A percentile compares a stretch with the other conserved stretches of the same genome.
These are phyloP conservation scores for Stephania yunnanensis DNA, from an alignment of 164 flowering plant genomes.

Conservation along the genomic window DNA sequence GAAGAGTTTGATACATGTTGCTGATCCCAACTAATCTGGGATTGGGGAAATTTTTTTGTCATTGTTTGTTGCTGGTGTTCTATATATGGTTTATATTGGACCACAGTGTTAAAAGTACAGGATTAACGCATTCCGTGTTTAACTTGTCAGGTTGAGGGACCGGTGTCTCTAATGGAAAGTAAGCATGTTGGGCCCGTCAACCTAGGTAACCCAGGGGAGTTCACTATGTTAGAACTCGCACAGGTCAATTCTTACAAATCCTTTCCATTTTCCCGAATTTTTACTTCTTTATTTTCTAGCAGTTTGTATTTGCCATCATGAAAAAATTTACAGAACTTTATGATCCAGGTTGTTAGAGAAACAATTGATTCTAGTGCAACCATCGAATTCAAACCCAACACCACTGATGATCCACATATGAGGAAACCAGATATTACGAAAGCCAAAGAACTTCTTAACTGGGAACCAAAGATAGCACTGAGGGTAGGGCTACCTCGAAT, in stretches of 20 bases:
- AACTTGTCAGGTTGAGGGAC: conserved; percentile 64
- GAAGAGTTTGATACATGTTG: too few relatives aligned
- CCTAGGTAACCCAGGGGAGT: conserved; percentile 92
- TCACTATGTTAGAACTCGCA: conserved; percentile 93
- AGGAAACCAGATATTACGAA: conserved; percentile 89
- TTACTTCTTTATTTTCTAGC: neutral
- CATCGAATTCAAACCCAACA: conserved; percentile 69
- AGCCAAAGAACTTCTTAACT: conserved; percentile 80
- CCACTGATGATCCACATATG: conserved; percentile 90
- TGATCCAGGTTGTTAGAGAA: conserved; percentile 56
- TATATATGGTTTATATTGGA: too few relatives aligned
- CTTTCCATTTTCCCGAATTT: neutral
- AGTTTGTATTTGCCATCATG: neutral
- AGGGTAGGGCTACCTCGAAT: conserved; percentile 74
- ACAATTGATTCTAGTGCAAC: conserved; percentile 74
- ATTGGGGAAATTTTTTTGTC: too few relatives aligned
- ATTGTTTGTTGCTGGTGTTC: too few relatives aligned
- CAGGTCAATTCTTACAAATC: conserved; percentile 44
- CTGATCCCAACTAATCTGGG: too few relatives aligned
- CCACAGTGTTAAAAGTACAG: neutral
- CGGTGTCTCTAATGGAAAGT: conserved; percentile 79
- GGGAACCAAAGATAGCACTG: conserved; percentile 84
- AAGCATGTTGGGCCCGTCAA: conserved; percentile 92
- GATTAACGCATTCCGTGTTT: neutral
- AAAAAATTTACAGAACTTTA: neutral